phyloP scores from a whole-genome alignment of 495 filamentous ascomycete genomes.

The Podospora australis region DNA sequence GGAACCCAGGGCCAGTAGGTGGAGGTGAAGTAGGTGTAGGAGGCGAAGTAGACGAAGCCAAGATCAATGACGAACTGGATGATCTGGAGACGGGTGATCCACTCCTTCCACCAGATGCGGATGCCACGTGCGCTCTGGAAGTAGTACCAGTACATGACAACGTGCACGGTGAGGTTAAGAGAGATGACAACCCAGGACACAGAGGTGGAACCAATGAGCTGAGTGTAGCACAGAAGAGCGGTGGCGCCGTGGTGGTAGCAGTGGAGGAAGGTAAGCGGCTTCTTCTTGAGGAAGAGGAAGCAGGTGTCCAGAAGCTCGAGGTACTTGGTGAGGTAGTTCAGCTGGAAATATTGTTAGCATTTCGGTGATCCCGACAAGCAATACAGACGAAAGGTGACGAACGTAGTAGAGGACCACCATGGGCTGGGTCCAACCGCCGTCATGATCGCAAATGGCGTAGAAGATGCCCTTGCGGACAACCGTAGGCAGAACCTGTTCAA shows the following conservation, averaged over 20 bases:
- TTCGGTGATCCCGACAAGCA: not conserved
- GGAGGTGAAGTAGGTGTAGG: constrained; percentile 89
- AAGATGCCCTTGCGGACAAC: constrained; percentile 63
- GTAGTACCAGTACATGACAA: constrained; percentile 74
- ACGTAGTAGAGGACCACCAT: constrained; percentile 77
- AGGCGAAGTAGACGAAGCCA: constrained; percentile 90
- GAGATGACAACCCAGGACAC: constrained; percentile 75
- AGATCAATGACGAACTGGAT: constrained; percentile 75
- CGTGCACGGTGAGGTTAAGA: constrained; percentile 72
- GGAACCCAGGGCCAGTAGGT: constrained; percentile 86
- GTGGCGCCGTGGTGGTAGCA: constrained; percentile 81
- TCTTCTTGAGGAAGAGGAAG: constrained; percentile 83
- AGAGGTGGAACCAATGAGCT: constrained; percentile 70
- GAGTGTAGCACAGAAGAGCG: constrained; percentile 78
- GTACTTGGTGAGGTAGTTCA: constrained; percentile 83
- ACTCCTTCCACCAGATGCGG: constrained; percentile 86
- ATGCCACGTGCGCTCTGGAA: constrained; percentile 80
- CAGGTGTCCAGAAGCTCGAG: constrained; percentile 74
- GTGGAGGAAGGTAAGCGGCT: constrained; percentile 81
- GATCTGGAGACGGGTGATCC: constrained; percentile 82
- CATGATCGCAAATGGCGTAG: constrained; percentile 60
- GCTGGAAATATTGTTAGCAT: constrained; percentile 43
- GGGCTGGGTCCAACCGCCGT: constrained; percentile 74
- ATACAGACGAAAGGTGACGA: constrained; percentile 25
- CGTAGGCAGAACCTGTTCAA: constrained; percentile 67